Percentiles rank a stretch among this genome's conserved stretches.
Evolutionary conservation across 495 filamentous ascomycete genomes (phyloP).

Genomic region (Penicillium tannophilum): DNA sequence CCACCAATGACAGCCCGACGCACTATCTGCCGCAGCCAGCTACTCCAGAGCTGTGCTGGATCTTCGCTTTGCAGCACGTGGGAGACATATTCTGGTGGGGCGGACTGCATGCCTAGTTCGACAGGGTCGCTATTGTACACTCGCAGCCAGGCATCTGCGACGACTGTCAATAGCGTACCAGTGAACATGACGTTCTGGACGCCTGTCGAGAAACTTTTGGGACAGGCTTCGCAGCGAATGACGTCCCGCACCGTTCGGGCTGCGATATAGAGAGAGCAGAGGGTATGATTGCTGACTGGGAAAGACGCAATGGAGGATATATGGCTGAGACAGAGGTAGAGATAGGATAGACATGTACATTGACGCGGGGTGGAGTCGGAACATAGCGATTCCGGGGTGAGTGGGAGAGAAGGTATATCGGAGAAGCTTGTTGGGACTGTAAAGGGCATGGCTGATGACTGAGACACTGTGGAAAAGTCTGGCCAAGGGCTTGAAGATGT

Average conservation of each 20-base stretch:
- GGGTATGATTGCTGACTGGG: conserved; percentile 47
- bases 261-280: conserved; percentile 60
- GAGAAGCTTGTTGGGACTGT: conserved; percentile 28
- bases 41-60: conserved; percentile 35
- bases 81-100: conserved; percentile 34
- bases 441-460: conserved; percentile 39
- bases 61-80: conserved; percentile 30
- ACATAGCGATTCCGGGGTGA: conserved; percentile 28
- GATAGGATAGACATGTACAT: conserved; percentile 48
- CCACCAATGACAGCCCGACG: conserved; percentile 42
- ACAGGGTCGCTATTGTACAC: conserved; percentile 37
- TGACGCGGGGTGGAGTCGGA: conserved; percentile 26
- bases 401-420: conserved; percentile 27
- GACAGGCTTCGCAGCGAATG: conserved; percentile 62
- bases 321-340: conserved; percentile 50
- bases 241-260: conserved; percentile 56
- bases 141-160: conserved; percentile 59
- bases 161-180: conserved; percentile 62
- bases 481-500: conserved; percentile 45
- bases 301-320: conserved; percentile 46
- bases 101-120: conserved; percentile 40
- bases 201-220: conserved; percentile 46
- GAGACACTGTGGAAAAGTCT: conserved; percentile 45
- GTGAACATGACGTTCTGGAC: conserved; percentile 69
- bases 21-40: conserved; percentile 44